phyloP scores from a whole-genome alignment of 345 rosid species.

The Moricandia moricandioides region DNA sequence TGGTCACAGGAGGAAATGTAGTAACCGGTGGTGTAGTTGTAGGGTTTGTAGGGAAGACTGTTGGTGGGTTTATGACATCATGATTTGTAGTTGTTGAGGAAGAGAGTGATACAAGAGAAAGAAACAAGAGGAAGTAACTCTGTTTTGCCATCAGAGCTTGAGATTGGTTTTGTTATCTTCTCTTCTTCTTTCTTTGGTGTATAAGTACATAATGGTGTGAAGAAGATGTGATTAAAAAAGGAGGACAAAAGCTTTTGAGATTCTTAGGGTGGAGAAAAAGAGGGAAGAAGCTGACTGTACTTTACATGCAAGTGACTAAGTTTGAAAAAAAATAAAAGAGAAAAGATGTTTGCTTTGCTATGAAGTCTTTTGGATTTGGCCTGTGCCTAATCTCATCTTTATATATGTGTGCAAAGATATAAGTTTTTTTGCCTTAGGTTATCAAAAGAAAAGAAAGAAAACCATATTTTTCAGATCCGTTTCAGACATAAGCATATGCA shows the following conservation, averaged over 20 bases:
- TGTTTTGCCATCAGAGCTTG: conserved; percentile 46
- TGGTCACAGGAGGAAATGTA: conserved; percentile 37
- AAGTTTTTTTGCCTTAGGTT: conserved; percentile 12
- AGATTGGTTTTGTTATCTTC: conserved; percentile 1
- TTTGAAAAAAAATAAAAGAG: conserved; percentile 23
- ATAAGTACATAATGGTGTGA: conserved; percentile 10
- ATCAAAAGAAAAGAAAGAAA: neutral
- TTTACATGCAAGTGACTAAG: conserved; percentile 39
- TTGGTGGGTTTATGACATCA: conserved; percentile 46
- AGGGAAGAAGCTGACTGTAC: conserved; percentile 35
- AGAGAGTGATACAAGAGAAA: conserved; percentile 42
- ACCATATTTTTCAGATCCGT: conserved; percentile 33
- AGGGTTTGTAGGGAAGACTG: conserved; percentile 44
- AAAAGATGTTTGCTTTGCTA: conserved; percentile 55
- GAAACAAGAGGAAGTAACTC: conserved; percentile 38
- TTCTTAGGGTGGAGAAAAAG: conserved; percentile 20
- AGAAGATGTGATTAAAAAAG: neutral
- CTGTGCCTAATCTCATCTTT: conserved; percentile 17
- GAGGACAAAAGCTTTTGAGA: conserved; percentile 33
- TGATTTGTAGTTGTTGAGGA: conserved; percentile 42
- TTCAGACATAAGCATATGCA: conserved; percentile 40
- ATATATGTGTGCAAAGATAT: conserved; percentile 20
- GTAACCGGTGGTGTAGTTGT: conserved; percentile 47
- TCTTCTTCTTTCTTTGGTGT: conserved; percentile 27
- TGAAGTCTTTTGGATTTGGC: conserved; percentile 46